Evolutionary conservation across 2,329 filamentous ascomycete genomes (phyloP), one percentile per base, ranked within the genome.

Genomic region (Samsoniella hepiali): DNA sequence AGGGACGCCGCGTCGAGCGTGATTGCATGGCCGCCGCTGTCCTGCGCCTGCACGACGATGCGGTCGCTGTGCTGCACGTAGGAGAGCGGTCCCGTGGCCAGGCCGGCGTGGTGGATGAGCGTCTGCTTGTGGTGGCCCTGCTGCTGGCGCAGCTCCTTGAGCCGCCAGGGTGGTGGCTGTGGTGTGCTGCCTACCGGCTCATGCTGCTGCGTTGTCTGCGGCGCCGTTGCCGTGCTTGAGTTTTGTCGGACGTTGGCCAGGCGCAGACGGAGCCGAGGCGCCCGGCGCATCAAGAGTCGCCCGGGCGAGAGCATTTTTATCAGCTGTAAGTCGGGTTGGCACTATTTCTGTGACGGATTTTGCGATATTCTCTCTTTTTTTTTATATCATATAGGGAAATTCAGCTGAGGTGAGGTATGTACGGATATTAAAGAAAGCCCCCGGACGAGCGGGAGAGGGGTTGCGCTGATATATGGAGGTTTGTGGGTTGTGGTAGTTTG

Each of bases 1-100:
- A 87, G 73, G 63, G 72, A 65, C 7, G 69, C 62, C 0, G 72
- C 67, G 38, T 71, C 68, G 8, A 76, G 67, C 8, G 59, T 13
- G n/a, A 56, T 27, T 17, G 36, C 22, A 22, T 22, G 3, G 5
- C 17, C 51, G 31, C 59, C 51, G 32, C 42, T 49, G 6, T 47
- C 51, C 22, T 55, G 40, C 7, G 50, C 17, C 40, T 17, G 15
- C 13, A 62, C 40, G 51, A 55, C 9, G 29, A 62, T 34, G 51
- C 31, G 42, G 29, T 62, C 42, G 42, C 40, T 38, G 50, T 53
- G 32, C 22, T 47, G 32, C 17, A 38, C 42, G 40, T 62, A 62
- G 4, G 59, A 62, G 13, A 62, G 40, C 31, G 50, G 59, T 1
- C 59, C 59, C 5, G 59, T 56, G 13, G 42, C 31, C 9, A 62